Conservation (phyloP, 2,329 filamentous ascomycete species). For the Calycina marina region DNA sequence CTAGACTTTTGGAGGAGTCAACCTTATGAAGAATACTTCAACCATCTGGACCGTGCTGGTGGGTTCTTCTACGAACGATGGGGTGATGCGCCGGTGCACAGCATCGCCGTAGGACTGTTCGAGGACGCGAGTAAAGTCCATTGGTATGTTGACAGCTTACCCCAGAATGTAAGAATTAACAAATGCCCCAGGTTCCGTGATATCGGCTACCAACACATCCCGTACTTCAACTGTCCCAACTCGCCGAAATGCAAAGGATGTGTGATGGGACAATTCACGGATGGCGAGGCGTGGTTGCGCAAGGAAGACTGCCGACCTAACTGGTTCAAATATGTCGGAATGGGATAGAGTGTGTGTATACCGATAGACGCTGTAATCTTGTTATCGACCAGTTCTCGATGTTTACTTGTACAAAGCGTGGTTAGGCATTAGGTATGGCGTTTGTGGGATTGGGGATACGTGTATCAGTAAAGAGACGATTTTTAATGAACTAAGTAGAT, state of each 20-base stretch:
- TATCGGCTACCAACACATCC: constrained; percentile 96
- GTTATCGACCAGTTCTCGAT: too few relatives aligned
- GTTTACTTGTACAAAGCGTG: too few relatives aligned
- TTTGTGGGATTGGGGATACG: too few relatives aligned
- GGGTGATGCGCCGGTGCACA: constrained; percentile 96
- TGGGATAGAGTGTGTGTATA: constrained; percentile 46
- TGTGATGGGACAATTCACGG: constrained; percentile 73
- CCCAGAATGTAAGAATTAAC: constrained; percentile 1
- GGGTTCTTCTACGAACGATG: constrained; percentile 98
- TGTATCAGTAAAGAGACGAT: too few relatives aligned
- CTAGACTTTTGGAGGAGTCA: constrained; percentile 86
- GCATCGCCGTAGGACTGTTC: constrained; percentile 81
- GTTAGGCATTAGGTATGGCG: too few relatives aligned
- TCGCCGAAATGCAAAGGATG: constrained; percentile 86
- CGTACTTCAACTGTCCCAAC: constrained; percentile 98
- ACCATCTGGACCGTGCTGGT: constrained; percentile 82
- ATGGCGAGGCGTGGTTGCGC: constrained; percentile 72
- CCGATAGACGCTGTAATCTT: too few relatives aligned
- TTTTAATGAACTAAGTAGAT: too few relatives aligned
- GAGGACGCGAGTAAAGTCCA: constrained; percentile 84
- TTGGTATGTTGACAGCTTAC: constrained; percentile 44
- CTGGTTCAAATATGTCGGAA: constrained; percentile 93
- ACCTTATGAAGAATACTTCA: constrained; percentile 88
- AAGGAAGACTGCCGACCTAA: constrained; percentile 89
- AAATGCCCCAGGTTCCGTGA: constrained; percentile 70